These are phyloP conservation scores for Acephala macrosclerotiorum DNA, from an alignment of 2,329 filamentous ascomycete species.

Conservation along the genomic window DNA sequence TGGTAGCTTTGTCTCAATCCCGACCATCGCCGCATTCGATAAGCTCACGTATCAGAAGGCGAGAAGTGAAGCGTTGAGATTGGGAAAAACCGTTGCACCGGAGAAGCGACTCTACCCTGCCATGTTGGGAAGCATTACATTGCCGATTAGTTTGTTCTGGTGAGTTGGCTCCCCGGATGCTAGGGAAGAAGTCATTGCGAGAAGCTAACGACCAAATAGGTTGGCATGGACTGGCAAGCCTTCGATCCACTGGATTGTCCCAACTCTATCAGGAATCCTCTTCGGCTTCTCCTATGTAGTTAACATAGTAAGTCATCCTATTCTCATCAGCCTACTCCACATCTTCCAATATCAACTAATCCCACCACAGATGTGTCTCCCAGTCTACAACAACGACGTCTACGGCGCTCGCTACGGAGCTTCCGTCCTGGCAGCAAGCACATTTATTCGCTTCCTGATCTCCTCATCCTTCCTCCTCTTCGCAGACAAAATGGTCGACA, in stretches of 20 bases:
- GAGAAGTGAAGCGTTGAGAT: slow-evolving; percentile 8
- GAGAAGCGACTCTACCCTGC: slow-evolving; percentile 28
- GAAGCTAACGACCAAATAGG: not conserved
- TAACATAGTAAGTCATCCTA: slow-evolving; percentile 15
- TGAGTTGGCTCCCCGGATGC: not conserved
- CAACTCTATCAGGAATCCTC: slow-evolving; percentile 20
- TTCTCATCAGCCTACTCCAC: not conserved
- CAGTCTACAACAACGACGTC: slow-evolving; percentile 28
- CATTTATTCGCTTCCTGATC: slow-evolving; percentile 25
- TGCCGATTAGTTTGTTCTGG: slow-evolving; percentile 26
- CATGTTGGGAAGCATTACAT: slow-evolving; percentile 22
- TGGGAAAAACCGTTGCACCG: slow-evolving; percentile 17
- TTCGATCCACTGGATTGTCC: slow-evolving; percentile 24
- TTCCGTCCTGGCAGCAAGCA: slow-evolving; percentile 17
- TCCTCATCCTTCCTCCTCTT: slow-evolving; percentile 22
- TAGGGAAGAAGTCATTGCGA: not conserved
- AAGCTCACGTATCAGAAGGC: slow-evolving; percentile 25
- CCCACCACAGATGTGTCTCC: slow-evolving; percentile 17
- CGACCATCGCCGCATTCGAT: slow-evolving; percentile 21
- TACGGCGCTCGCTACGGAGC: slow-evolving; percentile 23
- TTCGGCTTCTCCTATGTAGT: slow-evolving; percentile 27
- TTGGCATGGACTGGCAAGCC: slow-evolving; percentile 24
- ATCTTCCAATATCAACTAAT: not conserved
- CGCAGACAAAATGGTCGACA: slow-evolving; percentile 1
- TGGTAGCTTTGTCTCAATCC: slow-evolving; percentile 18